Evolutionary conservation across 1,284 basidiomycete species (phyloP).

Genomic region (Trichosporon ovoides): DNA sequence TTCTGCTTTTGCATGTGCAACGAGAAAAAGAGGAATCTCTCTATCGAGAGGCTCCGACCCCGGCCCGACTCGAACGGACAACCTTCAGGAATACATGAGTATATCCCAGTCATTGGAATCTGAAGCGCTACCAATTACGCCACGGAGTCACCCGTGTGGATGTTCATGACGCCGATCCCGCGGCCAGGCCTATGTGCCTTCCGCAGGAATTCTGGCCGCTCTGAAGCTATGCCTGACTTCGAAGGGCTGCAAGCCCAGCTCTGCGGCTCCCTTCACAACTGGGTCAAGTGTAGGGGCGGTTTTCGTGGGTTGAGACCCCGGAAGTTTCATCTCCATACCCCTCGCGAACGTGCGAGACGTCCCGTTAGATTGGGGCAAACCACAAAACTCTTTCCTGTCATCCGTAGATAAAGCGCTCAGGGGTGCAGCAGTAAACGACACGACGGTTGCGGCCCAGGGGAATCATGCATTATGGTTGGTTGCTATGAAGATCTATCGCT

Average conservation of each 20-base stretch:
- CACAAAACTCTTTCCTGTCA: no score
- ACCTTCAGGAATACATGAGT: conserved; percentile 5
- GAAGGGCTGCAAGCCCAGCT: no score
- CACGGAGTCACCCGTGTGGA: conserved; percentile 4
- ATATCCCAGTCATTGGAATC: conserved; percentile 7
- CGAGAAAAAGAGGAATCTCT: conserved; percentile 3
- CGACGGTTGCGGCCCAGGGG: not conserved
- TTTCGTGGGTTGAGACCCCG: no score
- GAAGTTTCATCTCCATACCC: no score
- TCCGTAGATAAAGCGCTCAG: no score
- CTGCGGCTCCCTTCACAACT: no score
- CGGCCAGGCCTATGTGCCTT: not conserved
- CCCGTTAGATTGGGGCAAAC: no score
- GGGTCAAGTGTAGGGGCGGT: no score
- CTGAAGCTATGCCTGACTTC: no score
- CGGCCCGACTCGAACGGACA: conserved; percentile 6
- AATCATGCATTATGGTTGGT: not conserved
- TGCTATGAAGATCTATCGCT: not conserved
- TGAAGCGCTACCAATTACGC: conserved; percentile 7
- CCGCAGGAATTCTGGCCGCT: not conserved
- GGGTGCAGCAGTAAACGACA: no score
- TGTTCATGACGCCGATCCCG: not conserved
- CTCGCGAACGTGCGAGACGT: no score
- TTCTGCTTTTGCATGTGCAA: no score
- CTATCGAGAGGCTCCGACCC: conserved; percentile 6